Base-by-base conservation (phyloP, 2,329 filamentous ascomycete species). In the Lachnellula cervina region DNA sequence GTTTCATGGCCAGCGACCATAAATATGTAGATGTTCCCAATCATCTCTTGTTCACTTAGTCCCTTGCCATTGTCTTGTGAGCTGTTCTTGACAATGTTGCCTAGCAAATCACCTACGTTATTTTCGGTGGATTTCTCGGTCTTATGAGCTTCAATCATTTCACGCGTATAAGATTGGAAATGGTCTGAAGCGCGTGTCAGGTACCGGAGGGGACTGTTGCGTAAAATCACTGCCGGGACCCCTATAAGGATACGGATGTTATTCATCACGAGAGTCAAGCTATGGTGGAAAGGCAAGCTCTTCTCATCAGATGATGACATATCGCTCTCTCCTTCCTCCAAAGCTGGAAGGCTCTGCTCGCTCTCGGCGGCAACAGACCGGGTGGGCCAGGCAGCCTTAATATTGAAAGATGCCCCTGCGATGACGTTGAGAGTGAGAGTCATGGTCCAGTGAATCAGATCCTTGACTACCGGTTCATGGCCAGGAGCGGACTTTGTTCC, bases 1-100 rank as follows among this genome's bases (percentile, higher is more conserved):
- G 88, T 91, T 70, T 92, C 89, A 70, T 92, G 87, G 14, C 88
- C 89, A 0, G 89, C 88, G 1, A 91, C 75, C 57, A 80, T 76
- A 69, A 83, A 81, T 63, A 84, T 74, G 59, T 84, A 86, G 34
- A 87, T 83, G 65, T 90, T 90, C 51, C 87, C 86, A 43, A 87
- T 73, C 56, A 90, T 84, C 56, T 90, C 86, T 14, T 77, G 76
- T 57, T 83, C 80, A 7, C 70, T 76, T 16, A 87, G 69, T 14
- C 47, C 34, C 2, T 34, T 25, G 21, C 50, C 52, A 17, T 17
- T 67, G 19, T 69, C 66, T 4, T 42, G 54, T 3, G 53, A 44
- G 35, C 45, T 56, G 0, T 49, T 56, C n/a, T 45, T 49, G 0
- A 63, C 55, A n/a, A 63, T 56, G 38, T 40, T 67, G 5, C 58